phyloP scores from a whole-genome alignment of 2,329 filamentous ascomycete genomes.

The Talaromyces sp. region DNA sequence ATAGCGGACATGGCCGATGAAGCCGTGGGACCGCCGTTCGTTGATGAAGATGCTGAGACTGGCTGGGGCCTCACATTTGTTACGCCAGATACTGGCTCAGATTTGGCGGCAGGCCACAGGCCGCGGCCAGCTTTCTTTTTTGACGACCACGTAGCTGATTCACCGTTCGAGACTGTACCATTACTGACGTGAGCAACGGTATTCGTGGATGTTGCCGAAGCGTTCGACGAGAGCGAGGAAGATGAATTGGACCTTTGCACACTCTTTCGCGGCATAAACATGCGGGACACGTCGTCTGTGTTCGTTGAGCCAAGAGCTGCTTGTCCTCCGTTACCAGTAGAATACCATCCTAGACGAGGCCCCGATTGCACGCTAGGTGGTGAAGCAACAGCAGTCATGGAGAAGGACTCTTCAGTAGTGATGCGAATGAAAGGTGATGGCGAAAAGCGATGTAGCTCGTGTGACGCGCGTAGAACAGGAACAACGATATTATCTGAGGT shows the following conservation, averaged over 20 bases:
- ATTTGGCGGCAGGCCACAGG: constrained; percentile 63
- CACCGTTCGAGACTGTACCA: constrained; percentile 35
- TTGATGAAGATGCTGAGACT: constrained; percentile 54
- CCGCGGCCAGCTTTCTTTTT: constrained; percentile 50
- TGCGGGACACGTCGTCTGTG: constrained; percentile 77
- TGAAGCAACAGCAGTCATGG: constrained; percentile 65
- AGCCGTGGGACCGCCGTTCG: constrained; percentile 49
- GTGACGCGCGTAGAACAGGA: constrained; percentile 1
- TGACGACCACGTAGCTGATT: constrained; percentile 38
- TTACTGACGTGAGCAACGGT: constrained; percentile 39
- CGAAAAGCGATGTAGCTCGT: constrained; percentile 1
- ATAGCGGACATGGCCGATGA: constrained; percentile 61
- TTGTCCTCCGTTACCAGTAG: constrained; percentile 53
- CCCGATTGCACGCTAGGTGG: constrained; percentile 61
- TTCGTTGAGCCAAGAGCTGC: constrained; percentile 68
- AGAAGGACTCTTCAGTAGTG: constrained; percentile 24
- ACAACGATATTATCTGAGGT: constrained; percentile 8
- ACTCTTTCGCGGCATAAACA: constrained; percentile 85
- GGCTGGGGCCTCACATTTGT: constrained; percentile 60
- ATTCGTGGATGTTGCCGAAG: constrained; percentile 50
- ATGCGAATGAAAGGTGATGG: neutral
- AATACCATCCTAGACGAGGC: constrained; percentile 59
- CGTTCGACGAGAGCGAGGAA: constrained; percentile 66
- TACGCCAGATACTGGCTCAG: constrained; percentile 62
- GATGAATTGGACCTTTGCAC: constrained; percentile 86